Base-by-base conservation (phyloP, 108 stramenopile genomes). In the Nitzschia putrida region DNA sequence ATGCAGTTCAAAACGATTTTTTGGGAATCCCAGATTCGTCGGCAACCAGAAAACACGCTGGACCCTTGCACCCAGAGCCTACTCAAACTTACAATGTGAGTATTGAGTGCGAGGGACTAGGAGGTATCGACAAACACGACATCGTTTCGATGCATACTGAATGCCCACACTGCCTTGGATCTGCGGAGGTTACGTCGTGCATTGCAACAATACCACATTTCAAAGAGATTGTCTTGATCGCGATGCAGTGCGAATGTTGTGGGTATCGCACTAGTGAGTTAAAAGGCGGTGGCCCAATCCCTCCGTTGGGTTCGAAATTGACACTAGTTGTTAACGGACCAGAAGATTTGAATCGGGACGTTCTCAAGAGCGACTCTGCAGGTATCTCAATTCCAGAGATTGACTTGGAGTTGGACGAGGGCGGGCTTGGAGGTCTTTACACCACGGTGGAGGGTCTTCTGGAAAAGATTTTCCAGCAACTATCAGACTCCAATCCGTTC, bases 141-240 rank as follows among this genome's bases (percentile, higher is more conserved):
- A 74, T 73, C 18, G 59, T 76, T 41, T 72, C 63, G 47, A 83
- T 91, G 64, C 72, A 83, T 11, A 88, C 85, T 7, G 22, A 42
- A 14, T 91, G 90, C 58, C 77, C 87, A 8, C 23, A 66, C 51
- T 91, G 90, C 57, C 66, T 59, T 45, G 21, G 37, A 23, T 25
- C 59, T 20, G 51, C 80, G 8, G 77, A 86, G 54, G 83, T 85
- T 8, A 60, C 79, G n/a, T 95, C 89, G 77, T 94, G 93, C 65
- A 41, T 92, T 16, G 84, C 90, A 8, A 66, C 93, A 66, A 90
- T 98, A 60, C 97, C 97, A 14, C 92, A 96, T 71, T 98, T 98
- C 76, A 95, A 96, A 81, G 93, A 97, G 57, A 69, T 92, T 43
- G 84, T 98, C 47, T 84, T 98, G 66, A 97, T 97, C 95, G 69